Base-by-base conservation (phyloP, 1,284 basidiomycete species). In the Entoloma clypeatum region DNA sequence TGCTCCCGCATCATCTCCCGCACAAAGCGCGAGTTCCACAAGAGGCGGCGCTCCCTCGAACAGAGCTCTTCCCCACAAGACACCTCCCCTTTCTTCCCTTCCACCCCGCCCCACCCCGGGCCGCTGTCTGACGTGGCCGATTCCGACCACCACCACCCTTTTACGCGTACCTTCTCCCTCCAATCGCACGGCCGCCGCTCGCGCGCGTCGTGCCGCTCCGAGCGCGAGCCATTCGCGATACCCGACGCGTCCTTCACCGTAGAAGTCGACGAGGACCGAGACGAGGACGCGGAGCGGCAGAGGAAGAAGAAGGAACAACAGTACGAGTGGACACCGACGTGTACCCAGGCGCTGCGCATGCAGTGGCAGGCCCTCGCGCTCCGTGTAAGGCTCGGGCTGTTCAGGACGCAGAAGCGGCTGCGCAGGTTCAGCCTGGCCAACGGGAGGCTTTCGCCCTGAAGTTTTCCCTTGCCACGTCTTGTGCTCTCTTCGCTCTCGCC, bases 281-380 rank as follows among this genome's bases (percentile, higher is more conserved):
- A 58, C 40, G 54, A 54, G 36, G 52, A 47, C 34, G 55, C 59
- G 21, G 24, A 32, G 35, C 9, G n/a, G n/a, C n/a, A 31, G 40
- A 63, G 62, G 58, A 59, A 59, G 57, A 61, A 60, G 17, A 41
- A 18, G 3, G 17, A 31, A n/a, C 34, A 18, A 14, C 14, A 16
- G 19, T 41, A 42, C 34, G 42, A 72, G 63, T 47, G 52, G 48
- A 62, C 58, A 0, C 79, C 80, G n/a, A 75, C 74, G 26, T 81
- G 79, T 58, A 60, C 64, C 8, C 64, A 79, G 54, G 61, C 60
- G 27, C 58, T 81, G 29, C 65, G 67, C 47, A 64, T 74, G 16
- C 74, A 79, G 40, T 81, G 79, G 79, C 75, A 77, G 48, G 74
- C 78, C 6, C 47, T 80, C 18, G 55, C 65, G 0, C 66, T 81